Percentiles rank a stretch among this genome's conserved stretches.
Conservation (phyloP, 2,329 filamentous ascomycete species). For the Cadophora gregata region DNA sequence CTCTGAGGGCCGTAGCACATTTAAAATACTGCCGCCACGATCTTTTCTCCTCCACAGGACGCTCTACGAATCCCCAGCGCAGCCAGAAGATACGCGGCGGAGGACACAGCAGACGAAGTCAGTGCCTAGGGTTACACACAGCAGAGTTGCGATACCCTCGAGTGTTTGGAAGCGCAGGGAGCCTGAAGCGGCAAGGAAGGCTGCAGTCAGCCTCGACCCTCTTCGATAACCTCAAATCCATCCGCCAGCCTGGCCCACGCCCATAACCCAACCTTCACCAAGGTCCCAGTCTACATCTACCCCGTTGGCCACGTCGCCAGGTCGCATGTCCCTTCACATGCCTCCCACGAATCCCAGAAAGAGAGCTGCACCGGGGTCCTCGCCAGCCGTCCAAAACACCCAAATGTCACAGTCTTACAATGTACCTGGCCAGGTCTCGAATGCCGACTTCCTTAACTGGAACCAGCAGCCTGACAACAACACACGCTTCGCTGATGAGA, state of each 20-base stretch:
- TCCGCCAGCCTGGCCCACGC: conserved; percentile 18
- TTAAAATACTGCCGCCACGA: conserved; percentile 28
- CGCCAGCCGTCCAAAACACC: conserved; percentile 63
- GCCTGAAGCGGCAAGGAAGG: conserved; percentile 38
- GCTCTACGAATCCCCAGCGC: conserved; percentile 29
- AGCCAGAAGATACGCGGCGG: conserved; percentile 33
- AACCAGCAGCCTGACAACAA: conserved; percentile 47
- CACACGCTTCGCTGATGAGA: conserved; percentile 45
- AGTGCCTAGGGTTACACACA: conserved; percentile 12
- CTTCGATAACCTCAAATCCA: conserved; percentile 18
- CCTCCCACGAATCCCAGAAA: conserved; percentile 65
- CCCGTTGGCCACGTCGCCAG: conserved; percentile 24
- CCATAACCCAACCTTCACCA: neutral
- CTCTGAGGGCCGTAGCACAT: conserved; percentile 26
- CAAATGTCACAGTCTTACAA: conserved; percentile 58
- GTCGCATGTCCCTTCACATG: conserved; percentile 38
- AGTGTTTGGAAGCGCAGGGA: conserved; percentile 26
- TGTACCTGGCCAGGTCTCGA: conserved; percentile 51
- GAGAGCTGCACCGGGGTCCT: conserved; percentile 74
- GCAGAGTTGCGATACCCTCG: conserved; percentile 23
- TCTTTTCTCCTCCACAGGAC: conserved; percentile 25
- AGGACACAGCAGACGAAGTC: conserved; percentile 26
- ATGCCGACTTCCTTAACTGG: conserved; percentile 62
- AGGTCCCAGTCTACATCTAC: conserved; percentile 8
- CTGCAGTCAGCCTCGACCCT: conserved; percentile 42